Evolutionary conservation across 192 early-diverging fungal species (phyloP), one percentile per base, ranked within the genome.

Genomic region (Rhizophagus sp.): DNA sequence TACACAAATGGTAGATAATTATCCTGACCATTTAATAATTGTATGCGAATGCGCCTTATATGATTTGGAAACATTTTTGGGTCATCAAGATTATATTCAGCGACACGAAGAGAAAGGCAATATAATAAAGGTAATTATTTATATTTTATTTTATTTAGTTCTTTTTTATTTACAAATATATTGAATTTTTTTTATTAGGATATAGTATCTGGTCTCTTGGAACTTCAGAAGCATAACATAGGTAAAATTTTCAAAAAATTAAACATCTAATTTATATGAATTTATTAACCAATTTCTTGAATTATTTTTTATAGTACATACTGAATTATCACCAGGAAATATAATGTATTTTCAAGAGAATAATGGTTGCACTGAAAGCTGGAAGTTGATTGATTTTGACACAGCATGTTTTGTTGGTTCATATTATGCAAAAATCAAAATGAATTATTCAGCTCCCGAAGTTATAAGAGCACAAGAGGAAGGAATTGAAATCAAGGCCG

Each of bases 341-440:
- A 72, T 72, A 41, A 72, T 72, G 70, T 72, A 25, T 24, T 72
- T 72, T 72, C n/a, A 72, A 25, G 44, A 72, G 19, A 57, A 57
- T 15, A 19, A 57, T 22, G 52, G 52, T 22, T 47, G 11, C 11
- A 12, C 11, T 0, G 70, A 49, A 72, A 49, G 22, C 0, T 72
- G 70, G 70, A 72, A 72, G n/a, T 47, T 72, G 39, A 36, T 72
- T 17, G 70, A 41, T 72, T 72, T 72, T 72, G 70, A 72, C 22
- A 19, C 70, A 13, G 70, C 36, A 7, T 72, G 70, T 72, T 39
- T 41, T 19, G 70, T 4, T 17, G 39, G 33, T 36, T 36, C 34
- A 4, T 22, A 24, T 72, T 13, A 39, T 24, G n/a, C 24, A 39
- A 49, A 47, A 10, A 10, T 36, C 34, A 47, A 15, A 39, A 72